phyloP scores from a whole-genome alignment of 495 filamentous ascomycete species.

The Neurospora sp. region DNA sequence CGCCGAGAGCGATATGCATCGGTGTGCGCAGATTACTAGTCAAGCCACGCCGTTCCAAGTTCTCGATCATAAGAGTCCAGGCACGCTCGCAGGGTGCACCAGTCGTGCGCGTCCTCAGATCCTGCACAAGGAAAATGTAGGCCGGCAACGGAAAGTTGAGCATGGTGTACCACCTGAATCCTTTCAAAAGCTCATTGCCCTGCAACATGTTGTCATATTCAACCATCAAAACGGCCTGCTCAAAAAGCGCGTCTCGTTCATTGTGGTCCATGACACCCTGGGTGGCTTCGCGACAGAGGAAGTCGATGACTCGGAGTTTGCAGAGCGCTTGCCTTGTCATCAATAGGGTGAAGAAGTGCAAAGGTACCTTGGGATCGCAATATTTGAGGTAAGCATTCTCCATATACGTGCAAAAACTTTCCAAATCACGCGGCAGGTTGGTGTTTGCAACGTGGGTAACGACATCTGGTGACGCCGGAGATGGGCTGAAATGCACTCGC shows the following conservation, averaged over 20 bases:
- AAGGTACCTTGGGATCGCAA: constrained; percentile 51
- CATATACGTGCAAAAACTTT: constrained; percentile 43
- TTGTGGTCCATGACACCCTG: constrained; percentile 19
- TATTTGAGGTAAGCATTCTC: constrained; percentile 50
- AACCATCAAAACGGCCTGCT: constrained; percentile 39
- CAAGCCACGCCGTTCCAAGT: constrained; percentile 34
- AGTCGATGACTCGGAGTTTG: constrained; percentile 35
- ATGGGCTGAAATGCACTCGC: constrained; percentile 26
- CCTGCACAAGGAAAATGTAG: constrained; percentile 42
- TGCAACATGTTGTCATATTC: constrained; percentile 45
- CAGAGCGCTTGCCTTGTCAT: constrained; percentile 39
- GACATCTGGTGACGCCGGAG: constrained; percentile 26
- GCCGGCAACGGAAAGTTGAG: constrained; percentile 44
- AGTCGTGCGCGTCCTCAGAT: constrained; percentile 35
- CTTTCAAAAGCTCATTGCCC: constrained; percentile 29
- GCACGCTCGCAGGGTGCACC: constrained; percentile 43
- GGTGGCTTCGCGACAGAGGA: constrained; percentile 16
- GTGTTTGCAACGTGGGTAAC: constrained; percentile 37
- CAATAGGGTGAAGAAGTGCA: constrained; percentile 43
- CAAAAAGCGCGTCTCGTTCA: constrained; percentile 36
- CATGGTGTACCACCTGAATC: constrained; percentile 43
- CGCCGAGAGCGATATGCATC: constrained; percentile 40
- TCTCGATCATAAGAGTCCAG: constrained; percentile 39
- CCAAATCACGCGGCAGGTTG: constrained; percentile 39
- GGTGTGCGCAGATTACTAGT: constrained; percentile 34